A percentile compares a stretch with the other conserved stretches of the same genome.
Conservation (phyloP, 2,329 filamentous ascomycete genomes). For the Cladobotryum mycophilum region DNA sequence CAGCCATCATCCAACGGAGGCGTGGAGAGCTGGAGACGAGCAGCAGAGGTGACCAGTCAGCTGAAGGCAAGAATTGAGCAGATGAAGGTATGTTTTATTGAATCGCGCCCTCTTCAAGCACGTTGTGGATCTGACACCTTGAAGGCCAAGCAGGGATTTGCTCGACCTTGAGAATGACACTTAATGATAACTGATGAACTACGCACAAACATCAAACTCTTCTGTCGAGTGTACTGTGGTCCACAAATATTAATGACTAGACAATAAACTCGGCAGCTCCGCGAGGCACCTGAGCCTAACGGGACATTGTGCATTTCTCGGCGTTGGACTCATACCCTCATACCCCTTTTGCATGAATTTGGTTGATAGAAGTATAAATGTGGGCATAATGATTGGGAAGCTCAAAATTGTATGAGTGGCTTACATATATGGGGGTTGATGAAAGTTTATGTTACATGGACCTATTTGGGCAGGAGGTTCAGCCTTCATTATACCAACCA, state of each 20-base stretch:
- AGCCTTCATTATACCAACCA: slow-evolving; percentile 5
- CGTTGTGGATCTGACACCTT: not conserved
- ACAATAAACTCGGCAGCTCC: not conserved
- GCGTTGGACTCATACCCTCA: slow-evolving; percentile 30
- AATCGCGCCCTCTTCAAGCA: not conserved
- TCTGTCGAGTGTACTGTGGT: slow-evolving; percentile 1
- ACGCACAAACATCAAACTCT: slow-evolving; percentile 5
- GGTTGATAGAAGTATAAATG: slow-evolving; percentile 12
- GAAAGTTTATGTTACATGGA: slow-evolving; percentile 6
- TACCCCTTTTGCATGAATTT: slow-evolving; percentile 22
- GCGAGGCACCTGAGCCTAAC: slow-evolving; percentile 1
- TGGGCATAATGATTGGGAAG: slow-evolving; percentile 8
- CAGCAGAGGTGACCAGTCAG: slow-evolving; percentile 95
- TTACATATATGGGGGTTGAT: slow-evolving; percentile 5
- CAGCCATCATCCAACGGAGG: slow-evolving; percentile 28
- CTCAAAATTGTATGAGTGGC: slow-evolving; percentile 3
- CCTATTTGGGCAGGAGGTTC: not conserved
- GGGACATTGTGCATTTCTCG: slow-evolving; percentile 21
- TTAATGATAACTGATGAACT: slow-evolving; percentile 3
- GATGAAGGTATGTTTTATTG: slow-evolving; percentile 66
- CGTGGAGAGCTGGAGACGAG: slow-evolving; percentile 88
- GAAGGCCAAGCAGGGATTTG: slow-evolving; percentile 24
- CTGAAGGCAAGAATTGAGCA: slow-evolving; percentile 95
- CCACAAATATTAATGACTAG: slow-evolving; percentile 7
- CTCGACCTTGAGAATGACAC: slow-evolving; percentile 20